Evolutionary conservation across 192 early-diverging fungal species (phyloP), one percentile per base, ranked within the genome.

Genomic region (Geranomyces variabilis): DNA sequence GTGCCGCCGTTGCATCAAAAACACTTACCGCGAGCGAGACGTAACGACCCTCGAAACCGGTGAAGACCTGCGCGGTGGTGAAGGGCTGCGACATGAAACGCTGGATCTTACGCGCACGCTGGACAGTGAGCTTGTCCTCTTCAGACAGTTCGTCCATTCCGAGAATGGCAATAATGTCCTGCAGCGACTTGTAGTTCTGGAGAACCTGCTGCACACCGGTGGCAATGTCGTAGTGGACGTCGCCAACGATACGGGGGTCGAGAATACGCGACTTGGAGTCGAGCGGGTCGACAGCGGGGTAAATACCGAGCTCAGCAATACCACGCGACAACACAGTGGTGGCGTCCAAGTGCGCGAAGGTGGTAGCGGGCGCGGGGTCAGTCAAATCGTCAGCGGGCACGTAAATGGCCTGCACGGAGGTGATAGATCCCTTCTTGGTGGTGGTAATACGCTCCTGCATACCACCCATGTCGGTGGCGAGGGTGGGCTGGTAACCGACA

Each of bases 401-500:
- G 83, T 98, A 96, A 82, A 97, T 93, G 71, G 96, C 96, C 71
- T 85, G 84, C 67, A 98, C 96, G 53, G 96, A 98, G 64, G 96
- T 98, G 79, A 98, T 98, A 71, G 96, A 98, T 79, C 96, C 96
- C 90, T 98, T 96, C 91, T 98, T 98, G 87, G 96, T 98, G 80
- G 96, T 96, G 82, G 96, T 98, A 83, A 98, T 98, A 90, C 96
- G 93, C 84, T 98, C 96, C 89, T 98, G 94, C 94, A 98, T 96
- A 77, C 86, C 86, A 92, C 94, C 96, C 96, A 98, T 98, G 85
- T 98, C 96, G 46, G 94, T 96, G 86, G 94, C 92, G 68, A 96
- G 89, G 47, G 96, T 98, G 80, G 96, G 96, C 86, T 98, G 96
- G 90, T 98, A 98, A 89, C 96, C 96, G 85, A 98, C 96, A 86